These are phyloP conservation scores for Elsinoe batatas DNA, from an alignment of 2,329 filamentous ascomycete genomes.

Conservation along the genomic window DNA sequence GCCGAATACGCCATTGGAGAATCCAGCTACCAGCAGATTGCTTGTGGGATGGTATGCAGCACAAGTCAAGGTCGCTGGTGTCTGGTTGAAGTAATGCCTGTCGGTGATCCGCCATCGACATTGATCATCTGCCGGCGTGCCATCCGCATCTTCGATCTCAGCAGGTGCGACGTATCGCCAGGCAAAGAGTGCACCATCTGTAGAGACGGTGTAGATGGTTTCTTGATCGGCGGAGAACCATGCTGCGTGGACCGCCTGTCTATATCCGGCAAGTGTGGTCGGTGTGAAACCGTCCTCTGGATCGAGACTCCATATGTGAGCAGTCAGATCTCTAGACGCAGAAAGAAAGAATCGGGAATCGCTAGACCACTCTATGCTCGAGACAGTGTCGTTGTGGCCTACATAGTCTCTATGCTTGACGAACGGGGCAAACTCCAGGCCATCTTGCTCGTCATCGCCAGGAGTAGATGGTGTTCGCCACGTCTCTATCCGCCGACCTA, in stretches of 20 bases:
- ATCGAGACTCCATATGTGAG: conserved; percentile 88
- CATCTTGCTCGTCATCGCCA: conserved; percentile 58
- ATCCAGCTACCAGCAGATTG: conserved; percentile 90
- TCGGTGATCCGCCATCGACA: conserved; percentile 86
- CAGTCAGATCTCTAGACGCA: conserved; percentile 82
- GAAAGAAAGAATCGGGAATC: conserved; percentile 94
- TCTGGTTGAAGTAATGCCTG: conserved; percentile 88
- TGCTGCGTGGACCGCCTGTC: conserved; percentile 83
- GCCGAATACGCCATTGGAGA: conserved; percentile 88
- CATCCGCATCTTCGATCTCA: conserved; percentile 43
- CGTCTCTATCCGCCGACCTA: conserved; percentile 82
- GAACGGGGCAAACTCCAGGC: conserved; percentile 91
- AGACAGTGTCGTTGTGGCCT: conserved; percentile 80
- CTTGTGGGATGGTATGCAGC: conserved; percentile 80
- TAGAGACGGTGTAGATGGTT: conserved; percentile 89
- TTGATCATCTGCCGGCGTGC: conserved; percentile 51
- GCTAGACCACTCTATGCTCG: conserved; percentile 85
- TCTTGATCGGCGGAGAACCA: conserved; percentile 96
- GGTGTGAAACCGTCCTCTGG: conserved; percentile 79
- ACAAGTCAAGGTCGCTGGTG: conserved; percentile 75
- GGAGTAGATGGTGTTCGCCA: conserved; percentile 94
- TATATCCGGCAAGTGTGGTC: conserved; percentile 82
- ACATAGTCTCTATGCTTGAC: conserved; percentile 76
- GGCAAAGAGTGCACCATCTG: conserved; percentile 90
- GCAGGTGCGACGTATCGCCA: conserved; percentile 71